Evolutionary conservation across 2,329 filamentous ascomycete species (phyloP).

Genomic region (Cordyceps cicadae): DNA sequence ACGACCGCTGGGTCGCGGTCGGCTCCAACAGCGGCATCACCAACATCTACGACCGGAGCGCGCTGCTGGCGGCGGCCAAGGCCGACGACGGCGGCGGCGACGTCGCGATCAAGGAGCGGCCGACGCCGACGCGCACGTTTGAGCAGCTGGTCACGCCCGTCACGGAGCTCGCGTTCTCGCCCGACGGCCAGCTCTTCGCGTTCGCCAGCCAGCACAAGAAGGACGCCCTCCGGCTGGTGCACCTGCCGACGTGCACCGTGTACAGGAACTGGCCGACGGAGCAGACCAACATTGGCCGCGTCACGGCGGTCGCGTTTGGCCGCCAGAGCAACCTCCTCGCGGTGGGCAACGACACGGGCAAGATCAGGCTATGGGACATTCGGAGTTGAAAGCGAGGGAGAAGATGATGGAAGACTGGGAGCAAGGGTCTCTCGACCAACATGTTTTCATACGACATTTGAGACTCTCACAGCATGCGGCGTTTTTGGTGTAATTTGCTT

Average conservation of each 20-base stretch:
- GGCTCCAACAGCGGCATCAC: slow-evolving; percentile 82
- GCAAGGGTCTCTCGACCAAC: not conserved
- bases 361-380: slow-evolving; percentile 88
- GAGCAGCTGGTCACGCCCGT: slow-evolving; percentile 85
- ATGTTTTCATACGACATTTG: not conserved
- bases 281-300: slow-evolving; percentile 76
- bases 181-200: slow-evolving; percentile 81
- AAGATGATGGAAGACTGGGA: not conserved
- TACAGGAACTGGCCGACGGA: slow-evolving; percentile 96
- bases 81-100: slow-evolving; percentile 22
- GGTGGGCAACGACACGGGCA: slow-evolving; percentile 81
- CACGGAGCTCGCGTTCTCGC: slow-evolving; percentile 70
- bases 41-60: slow-evolving; percentile 82
- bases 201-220: slow-evolving; percentile 83
- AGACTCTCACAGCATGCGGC: slow-evolving; percentile 10
- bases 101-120: slow-evolving; percentile 51
- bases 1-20: slow-evolving; percentile 81
- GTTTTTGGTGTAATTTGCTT: slow-evolving; percentile 3
- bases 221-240: slow-evolving; percentile 78
- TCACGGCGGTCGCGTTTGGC: slow-evolving; percentile 66
- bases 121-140: slow-evolving; percentile 63
- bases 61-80: slow-evolving; percentile 39
- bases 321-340: slow-evolving; percentile 62
- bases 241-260: slow-evolving; percentile 85
- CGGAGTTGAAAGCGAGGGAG: slow-evolving; percentile 38